Evolutionary conservation across 2,329 filamentous ascomycete genomes (phyloP).

Genomic region (Neonectria coccinea): DNA sequence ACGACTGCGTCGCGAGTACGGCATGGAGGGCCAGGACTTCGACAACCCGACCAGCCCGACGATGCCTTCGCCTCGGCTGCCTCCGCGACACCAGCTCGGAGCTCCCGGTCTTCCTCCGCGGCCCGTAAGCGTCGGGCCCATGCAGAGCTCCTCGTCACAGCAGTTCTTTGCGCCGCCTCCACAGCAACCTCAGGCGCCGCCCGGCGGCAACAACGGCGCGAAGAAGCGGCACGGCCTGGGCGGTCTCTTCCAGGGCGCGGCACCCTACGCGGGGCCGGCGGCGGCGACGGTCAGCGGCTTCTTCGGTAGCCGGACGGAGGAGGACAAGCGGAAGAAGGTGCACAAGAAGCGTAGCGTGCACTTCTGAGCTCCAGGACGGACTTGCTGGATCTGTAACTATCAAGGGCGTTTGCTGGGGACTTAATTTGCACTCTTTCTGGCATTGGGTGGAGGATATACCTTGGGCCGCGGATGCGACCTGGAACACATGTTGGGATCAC

Average conservation of each 20-base stretch:
- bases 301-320: conserved; percentile 51
- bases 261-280: conserved; percentile 53
- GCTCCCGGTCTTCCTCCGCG: conserved; percentile 52
- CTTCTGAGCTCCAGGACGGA: conserved; percentile 49
- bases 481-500: conserved; percentile 18
- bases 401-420: conserved; percentile 27
- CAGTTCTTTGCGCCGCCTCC: conserved; percentile 42
- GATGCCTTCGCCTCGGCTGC: conserved; percentile 50
- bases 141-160: conserved; percentile 36
- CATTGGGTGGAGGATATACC: conserved; percentile 42
- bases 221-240: conserved; percentile 47
- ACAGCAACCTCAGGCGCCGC: conserved; percentile 36
- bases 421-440: conserved; percentile 15
- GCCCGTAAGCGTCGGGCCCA: conserved; percentile 62
- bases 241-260: conserved; percentile 45
- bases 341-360: conserved; percentile 63
- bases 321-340: conserved; percentile 56
- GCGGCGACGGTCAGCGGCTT: conserved; percentile 61
- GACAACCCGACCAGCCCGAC: conserved; percentile 31
- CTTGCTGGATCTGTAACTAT: conserved; percentile 6
- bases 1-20: conserved; percentile 76
- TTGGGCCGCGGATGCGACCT: conserved; percentile 28
- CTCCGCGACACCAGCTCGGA: conserved; percentile 46
- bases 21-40: conserved; percentile 62
- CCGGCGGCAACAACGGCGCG: conserved; percentile 33